Conservation (phyloP, 2,329 filamentous ascomycete genomes). For the Coniochaeta sp. region DNA sequence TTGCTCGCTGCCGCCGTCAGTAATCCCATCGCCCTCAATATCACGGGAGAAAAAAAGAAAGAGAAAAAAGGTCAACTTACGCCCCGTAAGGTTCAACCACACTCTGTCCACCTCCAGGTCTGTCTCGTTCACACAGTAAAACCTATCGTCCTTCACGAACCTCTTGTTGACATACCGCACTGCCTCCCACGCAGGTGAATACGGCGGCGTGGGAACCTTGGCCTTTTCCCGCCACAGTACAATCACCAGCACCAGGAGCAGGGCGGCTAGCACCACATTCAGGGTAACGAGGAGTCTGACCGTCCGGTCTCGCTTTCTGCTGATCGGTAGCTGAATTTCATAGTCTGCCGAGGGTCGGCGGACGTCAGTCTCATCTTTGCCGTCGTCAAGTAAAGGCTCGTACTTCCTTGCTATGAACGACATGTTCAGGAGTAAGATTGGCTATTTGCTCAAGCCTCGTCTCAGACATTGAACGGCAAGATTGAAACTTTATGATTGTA, state of each 20-base stretch:
- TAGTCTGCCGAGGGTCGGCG: neutral
- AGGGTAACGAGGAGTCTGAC: neutral
- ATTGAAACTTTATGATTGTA: neutral
- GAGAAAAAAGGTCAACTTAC: neutral
- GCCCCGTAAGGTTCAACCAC: constrained; percentile 1
- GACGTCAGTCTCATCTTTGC: neutral
- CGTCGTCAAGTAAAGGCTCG: neutral
- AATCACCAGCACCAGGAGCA: neutral
- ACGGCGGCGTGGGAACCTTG: neutral
- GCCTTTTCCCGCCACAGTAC: neutral
- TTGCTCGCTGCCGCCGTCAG: neutral
- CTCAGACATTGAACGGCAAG: neutral
- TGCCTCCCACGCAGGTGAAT: neutral
- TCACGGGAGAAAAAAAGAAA: neutral
- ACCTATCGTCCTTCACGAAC: neutral
- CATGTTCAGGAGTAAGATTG: neutral
- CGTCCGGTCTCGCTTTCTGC: neutral
- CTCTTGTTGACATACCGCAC: constrained; percentile 1
- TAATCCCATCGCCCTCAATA: neutral
- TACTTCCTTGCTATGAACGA: neutral
- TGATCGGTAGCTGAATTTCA: neutral
- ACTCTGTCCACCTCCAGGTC: neutral
- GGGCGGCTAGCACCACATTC: neutral
- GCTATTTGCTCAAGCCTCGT: neutral
- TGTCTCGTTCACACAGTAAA: neutral